Evolutionary conservation across 169 alveolate species (phyloP).

Genomic region (Plasmodium reichenowi): DNA sequence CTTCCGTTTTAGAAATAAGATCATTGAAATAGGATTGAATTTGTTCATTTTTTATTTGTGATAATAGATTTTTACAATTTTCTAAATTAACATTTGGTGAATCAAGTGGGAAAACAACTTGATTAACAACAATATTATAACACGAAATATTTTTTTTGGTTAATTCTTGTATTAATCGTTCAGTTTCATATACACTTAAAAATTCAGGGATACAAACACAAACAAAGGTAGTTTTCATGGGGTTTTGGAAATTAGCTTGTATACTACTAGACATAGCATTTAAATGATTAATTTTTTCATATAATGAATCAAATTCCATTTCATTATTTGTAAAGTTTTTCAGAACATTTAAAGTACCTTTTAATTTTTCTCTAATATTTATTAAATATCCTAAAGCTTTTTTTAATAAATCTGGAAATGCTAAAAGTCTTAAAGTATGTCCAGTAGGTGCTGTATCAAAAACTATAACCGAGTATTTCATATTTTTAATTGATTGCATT

Average conservation of each 20-base stretch:
- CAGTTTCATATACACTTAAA: constrained; percentile 98
- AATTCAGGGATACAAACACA: constrained; percentile 99
- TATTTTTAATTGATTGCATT: constrained; percentile 94
- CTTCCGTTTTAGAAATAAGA: constrained; percentile 76
- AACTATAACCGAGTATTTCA: constrained; percentile 94
- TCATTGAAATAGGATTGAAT: constrained; percentile 10
- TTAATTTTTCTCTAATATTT: constrained; percentile 86
- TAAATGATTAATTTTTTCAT: constrained; percentile 87
- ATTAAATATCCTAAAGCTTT: constrained; percentile 93
- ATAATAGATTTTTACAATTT: constrained; percentile 9
- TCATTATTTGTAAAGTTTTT: constrained; percentile 47
- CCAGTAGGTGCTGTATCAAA: constrained; percentile 99
- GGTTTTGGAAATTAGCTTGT: constrained; percentile 88
- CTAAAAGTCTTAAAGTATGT: constrained; percentile 97
- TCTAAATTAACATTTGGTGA: constrained; percentile 21
- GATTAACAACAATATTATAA: constrained; percentile 96
- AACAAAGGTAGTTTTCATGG: constrained; percentile 95
- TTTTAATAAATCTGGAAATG: constrained; percentile 96
- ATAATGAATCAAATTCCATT: constrained; percentile 76
- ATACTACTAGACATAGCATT: constrained; percentile 88
- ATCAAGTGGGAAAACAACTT: constrained; percentile 95
- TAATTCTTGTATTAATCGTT: constrained; percentile 96
- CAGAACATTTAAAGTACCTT: constrained; percentile 79
- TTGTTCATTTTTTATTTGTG: constrained; percentile 24
- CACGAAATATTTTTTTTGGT: constrained; percentile 96